Base-by-base conservation (phyloP, 768 basidiomycete species). In the Naganishia onofrii region DNA sequence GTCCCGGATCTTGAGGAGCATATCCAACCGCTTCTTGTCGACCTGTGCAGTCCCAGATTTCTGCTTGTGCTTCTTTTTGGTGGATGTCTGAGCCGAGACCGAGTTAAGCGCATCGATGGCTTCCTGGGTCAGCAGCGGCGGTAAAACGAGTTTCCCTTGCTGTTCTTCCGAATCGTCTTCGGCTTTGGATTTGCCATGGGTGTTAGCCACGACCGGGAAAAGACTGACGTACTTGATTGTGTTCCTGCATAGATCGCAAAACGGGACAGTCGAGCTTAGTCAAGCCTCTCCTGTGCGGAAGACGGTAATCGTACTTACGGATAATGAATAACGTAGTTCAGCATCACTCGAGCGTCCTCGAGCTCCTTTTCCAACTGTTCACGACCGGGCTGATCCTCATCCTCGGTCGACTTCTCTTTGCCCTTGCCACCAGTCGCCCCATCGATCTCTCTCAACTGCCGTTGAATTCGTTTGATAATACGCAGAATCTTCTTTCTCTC, bases 401-500 rank as follows among this genome's bases (percentile, higher is more conserved):
- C n/a, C 4, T 65, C 58, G 15, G 48, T 51, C 48, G 23, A 26
- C 23, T 17, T 57, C 67, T 2, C 48, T 52, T n/a, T 70, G 44
- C 48, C 21, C 26, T 10, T 23, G 21, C 42, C 68, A 6, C 13
- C 57, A 32, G 0, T 57, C 0, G 29, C 28, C 5, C 51, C 51
- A 15, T 70, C 54, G 19, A 46, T 7, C 32, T 54, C 58, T 48
- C 64, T 58, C 15, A 63, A 55, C 38, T 72, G 71, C 26, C 65
- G 69, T 29, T 75, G 68, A 17, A 74, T 57, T 21, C 77, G 74
- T 60, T 78, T 86, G 60, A 96, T 85, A 78, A 88, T 90, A 26
- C 94, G 87, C 3, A 87, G 77, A 15, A 94, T 86, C 76, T 95
- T 97, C 82, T 92, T 88, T 54, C 92, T 87, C 79, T 97, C 93